A percentile compares a stretch with the other conserved stretches of the same genome.
Conservation (phyloP, 2,329 filamentous ascomycete species). For the Beauveria sp. region DNA sequence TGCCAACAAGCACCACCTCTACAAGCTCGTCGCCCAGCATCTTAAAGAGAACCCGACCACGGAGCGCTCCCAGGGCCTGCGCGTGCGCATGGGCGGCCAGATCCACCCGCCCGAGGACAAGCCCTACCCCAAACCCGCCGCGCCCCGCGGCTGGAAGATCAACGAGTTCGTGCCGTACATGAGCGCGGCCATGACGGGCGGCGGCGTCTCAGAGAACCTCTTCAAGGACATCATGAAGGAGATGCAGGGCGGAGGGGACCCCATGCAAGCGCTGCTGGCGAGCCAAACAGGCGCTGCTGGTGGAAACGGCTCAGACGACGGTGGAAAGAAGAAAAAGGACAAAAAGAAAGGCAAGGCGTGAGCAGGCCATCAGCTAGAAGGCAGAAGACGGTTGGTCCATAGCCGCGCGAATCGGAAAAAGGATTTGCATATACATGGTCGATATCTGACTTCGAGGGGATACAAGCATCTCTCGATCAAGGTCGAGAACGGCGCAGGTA, state of each 20-base stretch:
- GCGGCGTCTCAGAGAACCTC: slow-evolving; percentile 88
- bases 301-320: slow-evolving; percentile 18
- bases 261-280: slow-evolving; percentile 37
- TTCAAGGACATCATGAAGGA: slow-evolving; percentile 96
- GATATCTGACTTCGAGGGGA: neutral
- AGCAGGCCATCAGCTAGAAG: neutral
- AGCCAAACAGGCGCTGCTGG: slow-evolving; percentile 23
- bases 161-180: slow-evolving; percentile 76
- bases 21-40: slow-evolving; percentile 69
- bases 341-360: slow-evolving; percentile 41
- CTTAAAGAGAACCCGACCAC: slow-evolving; percentile 72
- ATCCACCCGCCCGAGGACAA: slow-evolving; percentile 54
- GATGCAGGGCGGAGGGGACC: slow-evolving; percentile 55
- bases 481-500: neutral
- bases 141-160: slow-evolving; percentile 89
- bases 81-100: slow-evolving; percentile 66
- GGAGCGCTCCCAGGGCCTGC: slow-evolving; percentile 57
- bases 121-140: slow-evolving; percentile 62
- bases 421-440: neutral
- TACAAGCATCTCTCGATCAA: neutral
- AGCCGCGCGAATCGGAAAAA: neutral
- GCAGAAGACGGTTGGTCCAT: neutral
- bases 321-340: slow-evolving; percentile 37
- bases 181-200: slow-evolving; percentile 82
- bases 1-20: slow-evolving; percentile 80